Evolutionary conservation across 495 filamentous ascomycete genomes (phyloP).

Genomic region (Cercophora newfieldiana): DNA sequence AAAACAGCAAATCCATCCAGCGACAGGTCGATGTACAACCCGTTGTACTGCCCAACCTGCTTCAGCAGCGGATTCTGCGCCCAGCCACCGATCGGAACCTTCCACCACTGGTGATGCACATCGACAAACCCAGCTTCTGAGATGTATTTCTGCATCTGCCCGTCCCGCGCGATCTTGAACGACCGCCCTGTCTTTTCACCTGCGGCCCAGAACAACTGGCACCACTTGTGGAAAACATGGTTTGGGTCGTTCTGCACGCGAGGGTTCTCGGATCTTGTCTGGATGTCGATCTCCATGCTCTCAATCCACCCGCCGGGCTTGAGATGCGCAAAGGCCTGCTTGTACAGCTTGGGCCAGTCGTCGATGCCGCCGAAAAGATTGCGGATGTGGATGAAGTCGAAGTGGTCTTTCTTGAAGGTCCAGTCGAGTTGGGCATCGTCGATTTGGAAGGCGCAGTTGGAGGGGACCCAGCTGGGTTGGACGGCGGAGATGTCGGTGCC

Average conservation of each 20-base stretch:
- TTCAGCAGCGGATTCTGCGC: conserved; percentile 18
- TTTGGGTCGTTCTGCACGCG: neutral
- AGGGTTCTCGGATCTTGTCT: neutral
- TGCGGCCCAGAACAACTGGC: conserved; percentile 1
- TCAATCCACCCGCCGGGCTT: conserved; percentile 16
- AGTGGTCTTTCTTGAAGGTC: neutral
- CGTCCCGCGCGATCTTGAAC: conserved; percentile 1
- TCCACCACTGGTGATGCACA: conserved; percentile 1
- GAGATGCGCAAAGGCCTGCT: neutral
- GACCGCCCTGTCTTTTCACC: conserved; percentile 11
- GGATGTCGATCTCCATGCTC: conserved; percentile 8
- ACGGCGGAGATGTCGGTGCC: conserved; percentile 57
- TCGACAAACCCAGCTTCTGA: conserved; percentile 2
- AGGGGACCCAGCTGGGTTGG: conserved; percentile 48
- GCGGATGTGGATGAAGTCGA: neutral
- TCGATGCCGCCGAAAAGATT: neutral
- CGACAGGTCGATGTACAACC: conserved; percentile 6
- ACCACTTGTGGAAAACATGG: conserved; percentile 13
- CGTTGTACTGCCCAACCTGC: conserved; percentile 8
- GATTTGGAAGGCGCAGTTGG: conserved; percentile 55
- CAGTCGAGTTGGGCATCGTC: conserved; percentile 40
- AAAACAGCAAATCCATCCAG: conserved; percentile 15
- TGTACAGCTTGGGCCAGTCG: conserved; percentile 4
- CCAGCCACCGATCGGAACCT: conserved; percentile 18
- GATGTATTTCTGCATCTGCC: neutral